phyloP scores from a whole-genome alignment of 192 early-diverging fungal genomes.

The Backusella mclennaniae region DNA sequence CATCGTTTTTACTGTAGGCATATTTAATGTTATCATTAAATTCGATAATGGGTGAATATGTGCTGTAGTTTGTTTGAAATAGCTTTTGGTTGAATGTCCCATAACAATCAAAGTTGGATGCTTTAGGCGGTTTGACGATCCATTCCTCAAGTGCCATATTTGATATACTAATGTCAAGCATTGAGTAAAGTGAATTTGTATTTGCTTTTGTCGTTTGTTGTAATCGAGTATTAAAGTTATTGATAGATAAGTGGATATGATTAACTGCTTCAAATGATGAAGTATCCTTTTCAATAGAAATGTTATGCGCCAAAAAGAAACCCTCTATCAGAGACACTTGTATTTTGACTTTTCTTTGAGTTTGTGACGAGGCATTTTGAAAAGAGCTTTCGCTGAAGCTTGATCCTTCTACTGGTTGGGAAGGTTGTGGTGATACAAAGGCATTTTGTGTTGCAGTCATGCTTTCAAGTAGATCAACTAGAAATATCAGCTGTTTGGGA shows the following conservation, averaged over 20 bases:
- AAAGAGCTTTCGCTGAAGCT: not conserved
- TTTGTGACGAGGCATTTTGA: not conserved
- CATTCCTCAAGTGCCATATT: conserved; percentile 6
- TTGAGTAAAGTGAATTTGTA: not conserved
- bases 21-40: conserved; percentile 5
- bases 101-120: not conserved
- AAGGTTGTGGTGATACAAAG: not conserved
- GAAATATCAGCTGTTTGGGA: conserved; percentile 44
- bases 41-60: not conserved
- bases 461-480: conserved; percentile 16
- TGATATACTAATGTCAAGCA: not conserved
- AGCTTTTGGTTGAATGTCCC: not conserved
- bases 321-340: conserved; percentile 34
- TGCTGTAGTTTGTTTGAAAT: not conserved
- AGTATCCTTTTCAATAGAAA: not conserved
- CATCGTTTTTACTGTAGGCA: not conserved
- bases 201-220: not conserved
- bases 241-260: conserved; percentile 41
- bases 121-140: not conserved
- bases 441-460: not conserved
- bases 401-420: not conserved
- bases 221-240: conserved; percentile 29
- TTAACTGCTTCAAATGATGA: conserved; percentile 1
- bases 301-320: conserved; percentile 28
- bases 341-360: conserved; percentile 37